Evolutionary conservation across 768 basidiomycete species (phyloP).

Genomic region (Russula compacta): DNA sequence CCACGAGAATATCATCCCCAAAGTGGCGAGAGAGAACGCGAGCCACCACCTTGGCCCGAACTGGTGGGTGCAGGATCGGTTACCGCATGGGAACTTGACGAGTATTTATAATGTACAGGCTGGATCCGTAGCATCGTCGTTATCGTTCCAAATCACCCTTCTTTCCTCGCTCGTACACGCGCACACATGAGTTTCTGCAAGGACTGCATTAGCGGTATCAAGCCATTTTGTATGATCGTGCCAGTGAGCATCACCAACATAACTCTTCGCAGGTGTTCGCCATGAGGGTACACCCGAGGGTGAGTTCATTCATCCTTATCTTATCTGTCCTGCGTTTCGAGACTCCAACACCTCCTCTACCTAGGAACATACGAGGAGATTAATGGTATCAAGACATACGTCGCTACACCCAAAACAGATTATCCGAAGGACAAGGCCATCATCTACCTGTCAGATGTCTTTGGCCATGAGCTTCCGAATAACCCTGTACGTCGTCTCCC

Average conservation of each 20-base stretch:
- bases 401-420: constrained; percentile 33
- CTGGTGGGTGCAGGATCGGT: no score
- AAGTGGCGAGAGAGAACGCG: no score
- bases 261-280: constrained; percentile 24
- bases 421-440: constrained; percentile 35
- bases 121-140: neutral
- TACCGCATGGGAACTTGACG: no score
- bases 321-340: neutral
- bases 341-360: neutral
- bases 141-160: neutral
- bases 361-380: constrained; percentile 29
- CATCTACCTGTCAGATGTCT: constrained; percentile 34
- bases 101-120: no score
- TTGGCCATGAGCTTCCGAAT: constrained; percentile 30
- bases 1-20: no score
- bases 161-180: neutral
- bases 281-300: constrained; percentile 32
- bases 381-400: constrained; percentile 33
- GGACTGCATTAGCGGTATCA: constrained; percentile 46
- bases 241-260: neutral
- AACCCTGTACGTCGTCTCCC: constrained; percentile 20
- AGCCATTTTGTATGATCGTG: neutral
- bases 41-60: no score
- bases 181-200: constrained; percentile 43
- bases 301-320: constrained; percentile 4